Evolutionary conservation across 2,329 filamentous ascomycete genomes (phyloP), one percentile per base, ranked within the genome.

Genomic region (Monosporascus ibericus): DNA sequence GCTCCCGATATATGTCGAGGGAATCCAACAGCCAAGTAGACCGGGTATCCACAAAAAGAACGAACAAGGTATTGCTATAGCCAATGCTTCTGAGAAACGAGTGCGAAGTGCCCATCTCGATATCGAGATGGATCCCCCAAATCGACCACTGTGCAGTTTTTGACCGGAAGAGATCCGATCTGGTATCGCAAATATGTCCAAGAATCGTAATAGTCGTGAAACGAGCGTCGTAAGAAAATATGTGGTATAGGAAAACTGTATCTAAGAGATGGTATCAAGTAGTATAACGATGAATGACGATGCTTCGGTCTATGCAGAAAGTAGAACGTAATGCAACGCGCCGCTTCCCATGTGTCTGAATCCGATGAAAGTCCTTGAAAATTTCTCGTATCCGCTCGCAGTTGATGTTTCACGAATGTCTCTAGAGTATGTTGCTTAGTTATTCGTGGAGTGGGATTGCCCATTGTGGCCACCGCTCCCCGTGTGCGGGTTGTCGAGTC

Each of bases 121-220:
- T 39, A 18, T 39, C 17, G 17, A 7, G 38, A 18, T 3, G 37
- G 37, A 54, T 51, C 49, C 53, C 56, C 49, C 51, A 51, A 48
- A 51, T 49, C 52, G 52, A 51, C 50, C 48, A 58, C 57, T 57
- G 55, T 48, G 50, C 48, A 40, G 36, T 25, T 47, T 14, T 53
- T 52, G 54, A 56, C 49, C 55, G 52, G 51, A 53, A 53, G 54
- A 55, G 48, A 44, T 15, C 14, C 18, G 55, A 55, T 53, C 58
- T 59, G 57, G 58, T 58, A 62, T 61, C 57, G 46, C 56, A 58
- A 63, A 47, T 65, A 66, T 65, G 60, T 65, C 61, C 62, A 66
- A 62, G 63, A 65, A 67, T 61, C 52, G 57, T 59, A 60, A 52
- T 56, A 55, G 52, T 60, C 59, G 56, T 59, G 44, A 56, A 65